Conservation (phyloP, 176 grass and related monocot genomes). For the Phoenix dactylifera region DNA sequence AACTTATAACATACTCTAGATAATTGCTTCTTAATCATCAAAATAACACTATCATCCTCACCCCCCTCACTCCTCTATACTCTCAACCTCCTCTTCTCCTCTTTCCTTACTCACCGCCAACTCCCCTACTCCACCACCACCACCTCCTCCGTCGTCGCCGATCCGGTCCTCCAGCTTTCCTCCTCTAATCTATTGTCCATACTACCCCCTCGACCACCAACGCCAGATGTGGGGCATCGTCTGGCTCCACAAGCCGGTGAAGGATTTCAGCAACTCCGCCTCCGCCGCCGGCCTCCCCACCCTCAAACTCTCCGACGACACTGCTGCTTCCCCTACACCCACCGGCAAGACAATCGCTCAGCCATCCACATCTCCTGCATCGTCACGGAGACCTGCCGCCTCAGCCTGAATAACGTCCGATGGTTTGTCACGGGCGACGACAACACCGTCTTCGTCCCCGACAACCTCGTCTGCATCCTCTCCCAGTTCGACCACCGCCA, state of each 20-base stretch:
- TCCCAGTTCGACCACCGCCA: no score
- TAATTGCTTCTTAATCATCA: no score
- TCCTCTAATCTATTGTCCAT: neutral
- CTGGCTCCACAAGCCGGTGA: conserved; percentile 45
- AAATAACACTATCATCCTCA: no score
- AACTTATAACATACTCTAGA: no score
- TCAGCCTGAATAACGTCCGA: conserved; percentile 53
- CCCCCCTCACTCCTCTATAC: no score
- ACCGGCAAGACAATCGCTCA: conserved; percentile 70
- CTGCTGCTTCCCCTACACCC: conserved; percentile 68
- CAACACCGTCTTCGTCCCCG: conserved; percentile 55
- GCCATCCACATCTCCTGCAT: conserved; percentile 92
- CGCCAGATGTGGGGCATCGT: conserved; percentile 33
- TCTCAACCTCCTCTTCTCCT: conserved; percentile 48
- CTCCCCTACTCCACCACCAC: no score
- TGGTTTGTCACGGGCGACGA: conserved; percentile 99
- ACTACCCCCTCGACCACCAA: conserved; percentile 25
- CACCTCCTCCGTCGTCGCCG: no score
- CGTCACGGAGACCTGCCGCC: conserved; percentile 79
- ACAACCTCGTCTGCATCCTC: no score
- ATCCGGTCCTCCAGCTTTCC: conserved; percentile 1
- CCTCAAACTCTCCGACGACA: conserved; percentile 69
- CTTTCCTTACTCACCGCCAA: conserved; percentile 2
- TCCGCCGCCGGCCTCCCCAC: conserved; percentile 38
- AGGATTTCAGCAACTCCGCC: conserved; percentile 58